Evolutionary conservation across 139 green algal species (phyloP).

Genomic region (Haematococcus sp.): DNA sequence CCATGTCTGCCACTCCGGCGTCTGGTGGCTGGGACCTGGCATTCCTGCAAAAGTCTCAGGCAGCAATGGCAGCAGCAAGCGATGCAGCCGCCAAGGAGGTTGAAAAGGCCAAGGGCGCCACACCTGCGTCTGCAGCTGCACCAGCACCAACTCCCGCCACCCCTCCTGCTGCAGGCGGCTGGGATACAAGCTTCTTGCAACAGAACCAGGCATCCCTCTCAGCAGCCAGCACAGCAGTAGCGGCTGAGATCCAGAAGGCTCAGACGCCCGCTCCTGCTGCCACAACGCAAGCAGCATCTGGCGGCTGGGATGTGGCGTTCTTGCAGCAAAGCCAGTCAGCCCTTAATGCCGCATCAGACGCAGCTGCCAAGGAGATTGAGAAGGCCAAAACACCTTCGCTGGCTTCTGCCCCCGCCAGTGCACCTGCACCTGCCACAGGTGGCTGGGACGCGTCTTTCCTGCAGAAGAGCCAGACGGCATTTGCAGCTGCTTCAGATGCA

Average conservation of each 20-base stretch:
- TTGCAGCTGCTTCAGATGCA: neutral
- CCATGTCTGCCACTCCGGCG: neutral
- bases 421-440: neutral
- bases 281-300: neutral
- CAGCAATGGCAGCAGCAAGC: neutral
- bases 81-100: constrained; percentile 12
- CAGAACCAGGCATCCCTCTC: neutral
- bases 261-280: neutral
- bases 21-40: constrained; percentile 7
- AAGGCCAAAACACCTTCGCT: neutral
- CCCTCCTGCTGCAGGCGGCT: neutral
- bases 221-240: neutral
- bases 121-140: neutral
- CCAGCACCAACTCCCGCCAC: no score
- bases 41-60: constrained; percentile 14
- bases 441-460: neutral
- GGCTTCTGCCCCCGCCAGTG: neutral
- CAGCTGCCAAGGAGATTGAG: constrained; percentile 18
- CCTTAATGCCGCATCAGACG: neutral
- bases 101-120: neutral
- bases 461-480: neutral
- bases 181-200: no score
- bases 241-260: neutral
- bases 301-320: constrained; percentile 14
- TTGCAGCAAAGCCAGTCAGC: constrained; percentile 2